Percentiles rank a stretch among this genome's conserved stretches.
These are phyloP conservation scores for Naganishia kalamii DNA, from an alignment of 768 basidiomycete genomes.

Conservation along the genomic window DNA sequence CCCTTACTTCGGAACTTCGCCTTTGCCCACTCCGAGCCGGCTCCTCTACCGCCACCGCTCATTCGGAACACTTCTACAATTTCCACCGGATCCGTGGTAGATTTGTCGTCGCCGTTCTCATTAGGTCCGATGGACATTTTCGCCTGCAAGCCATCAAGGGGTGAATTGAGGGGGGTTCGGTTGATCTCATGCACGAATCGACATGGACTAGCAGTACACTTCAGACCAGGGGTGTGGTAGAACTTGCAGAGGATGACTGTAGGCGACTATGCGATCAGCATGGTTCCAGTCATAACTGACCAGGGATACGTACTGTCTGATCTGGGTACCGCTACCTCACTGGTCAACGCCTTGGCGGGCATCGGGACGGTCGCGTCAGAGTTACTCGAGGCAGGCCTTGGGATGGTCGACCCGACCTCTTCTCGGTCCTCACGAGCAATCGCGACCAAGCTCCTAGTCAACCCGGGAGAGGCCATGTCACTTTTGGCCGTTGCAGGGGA, in stretches of 20 bases:
- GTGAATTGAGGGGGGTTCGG: neutral
- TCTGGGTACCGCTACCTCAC: neutral
- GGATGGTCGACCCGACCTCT: neutral
- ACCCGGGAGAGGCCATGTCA: neutral
- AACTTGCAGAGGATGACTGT: conserved; percentile 45
- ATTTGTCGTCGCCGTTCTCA: neutral
- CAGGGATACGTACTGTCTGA: neutral
- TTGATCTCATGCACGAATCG: conserved; percentile 43
- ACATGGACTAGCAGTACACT: conserved; percentile 45
- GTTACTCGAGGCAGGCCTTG: neutral
- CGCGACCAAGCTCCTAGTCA: neutral
- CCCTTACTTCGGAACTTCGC: conserved; percentile 44
- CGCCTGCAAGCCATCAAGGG: neutral
- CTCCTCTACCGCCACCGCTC: conserved; percentile 44
- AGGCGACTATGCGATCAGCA: neutral
- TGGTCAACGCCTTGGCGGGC: neutral
- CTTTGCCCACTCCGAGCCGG: conserved; percentile 33
- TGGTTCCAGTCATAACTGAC: neutral
- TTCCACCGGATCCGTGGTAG: conserved; percentile 24
- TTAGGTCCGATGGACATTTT: neutral
- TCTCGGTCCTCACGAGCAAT: conserved; percentile 3
- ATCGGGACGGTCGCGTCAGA: neutral
- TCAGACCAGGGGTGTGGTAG: conserved; percentile 44
- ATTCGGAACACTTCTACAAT: conserved; percentile 40
- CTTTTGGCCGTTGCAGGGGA: neutral